Evolutionary conservation across 208 protist genomes (phyloP).

Genomic region (Trypanosoma avium): DNA sequence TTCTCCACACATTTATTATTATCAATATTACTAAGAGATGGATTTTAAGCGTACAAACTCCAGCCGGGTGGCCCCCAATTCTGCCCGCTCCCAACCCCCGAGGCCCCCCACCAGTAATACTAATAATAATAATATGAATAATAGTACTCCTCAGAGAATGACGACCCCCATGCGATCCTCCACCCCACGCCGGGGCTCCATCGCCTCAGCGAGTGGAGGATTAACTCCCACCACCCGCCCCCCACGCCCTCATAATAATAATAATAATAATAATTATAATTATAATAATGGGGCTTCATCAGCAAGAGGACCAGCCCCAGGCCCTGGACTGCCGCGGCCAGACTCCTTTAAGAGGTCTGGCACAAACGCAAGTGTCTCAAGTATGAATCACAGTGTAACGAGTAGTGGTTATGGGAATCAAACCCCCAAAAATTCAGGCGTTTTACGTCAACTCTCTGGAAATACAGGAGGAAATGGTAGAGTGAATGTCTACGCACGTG

Average conservation of each 20-base stretch:
- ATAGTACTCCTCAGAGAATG: slow-evolving; percentile 4
- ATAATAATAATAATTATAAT: too few species aligned
- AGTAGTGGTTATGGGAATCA: too few species aligned
- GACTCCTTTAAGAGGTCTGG: slow-evolving; percentile 54
- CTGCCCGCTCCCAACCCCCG: slow-evolving; percentile 13
- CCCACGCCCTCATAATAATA: too few species aligned
- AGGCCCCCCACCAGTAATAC: slow-evolving; percentile 13
- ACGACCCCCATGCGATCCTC: slow-evolving; percentile 28
- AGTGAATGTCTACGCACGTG: slow-evolving; percentile 85
- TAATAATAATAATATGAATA: background rate
- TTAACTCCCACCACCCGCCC: too few species aligned
- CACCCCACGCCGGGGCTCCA: too few species aligned
- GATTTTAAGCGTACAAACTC: slow-evolving; percentile 78
- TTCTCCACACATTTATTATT: too few species aligned
- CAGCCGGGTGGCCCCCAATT: slow-evolving; percentile 39
- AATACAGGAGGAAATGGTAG: slow-evolving; percentile 49
- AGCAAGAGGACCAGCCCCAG: too few species aligned
- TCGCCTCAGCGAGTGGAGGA: too few species aligned
- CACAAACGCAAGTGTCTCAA: slow-evolving; percentile 28
- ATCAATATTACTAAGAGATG: too few species aligned
- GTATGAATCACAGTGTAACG: background rate
- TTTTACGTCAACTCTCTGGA: background rate
- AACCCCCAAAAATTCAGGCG: background rate
- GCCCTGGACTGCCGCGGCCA: slow-evolving; percentile 10
- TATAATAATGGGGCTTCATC: too few species aligned